Percentiles rank a stretch among this genome's conserved stretches.
These are phyloP conservation scores for Plasmopara viticola DNA, from an alignment of 352 stramenopile genomes.

Conservation along the genomic window DNA sequence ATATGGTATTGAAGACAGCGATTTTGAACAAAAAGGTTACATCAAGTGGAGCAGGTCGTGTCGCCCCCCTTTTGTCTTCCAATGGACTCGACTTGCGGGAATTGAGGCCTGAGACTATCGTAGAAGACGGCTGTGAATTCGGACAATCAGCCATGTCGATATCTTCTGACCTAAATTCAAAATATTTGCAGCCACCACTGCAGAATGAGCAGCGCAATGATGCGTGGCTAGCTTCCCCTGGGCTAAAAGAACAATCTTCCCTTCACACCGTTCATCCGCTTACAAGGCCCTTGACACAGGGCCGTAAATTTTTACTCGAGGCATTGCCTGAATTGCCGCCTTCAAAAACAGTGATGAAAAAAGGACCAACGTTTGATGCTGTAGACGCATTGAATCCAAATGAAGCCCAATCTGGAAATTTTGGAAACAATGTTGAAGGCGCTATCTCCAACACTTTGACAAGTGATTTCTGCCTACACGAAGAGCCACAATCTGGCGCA, in stretches of 20 bases:
- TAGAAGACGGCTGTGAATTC: constrained; percentile 14
- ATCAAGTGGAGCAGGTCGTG: constrained; percentile 8
- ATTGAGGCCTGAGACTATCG: constrained; percentile 11
- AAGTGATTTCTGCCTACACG: neutral
- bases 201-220: constrained; percentile 16
- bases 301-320: constrained; percentile 25
- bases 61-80: constrained; percentile 16
- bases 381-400: constrained; percentile 9
- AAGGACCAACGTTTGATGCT: constrained; percentile 11
- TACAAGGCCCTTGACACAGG: constrained; percentile 20
- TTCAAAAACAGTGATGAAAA: constrained; percentile 7
- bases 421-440: constrained; percentile 4
- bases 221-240: constrained; percentile 15
- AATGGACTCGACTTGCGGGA: constrained; percentile 9
- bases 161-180: neutral
- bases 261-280: constrained; percentile 17
- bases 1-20: constrained; percentile 33
- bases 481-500: constrained; percentile 5
- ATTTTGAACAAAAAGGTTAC: constrained; percentile 16
- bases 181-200: constrained; percentile 1
- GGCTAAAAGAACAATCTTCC: constrained; percentile 12
- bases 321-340: constrained; percentile 19
- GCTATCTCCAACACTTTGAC: neutral
- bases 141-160: constrained; percentile 1
- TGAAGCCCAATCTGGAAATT: neutral